These are phyloP conservation scores for Sclerospora graminicola DNA, from an alignment of 352 stramenopile genomes.

Conservation along the genomic window DNA sequence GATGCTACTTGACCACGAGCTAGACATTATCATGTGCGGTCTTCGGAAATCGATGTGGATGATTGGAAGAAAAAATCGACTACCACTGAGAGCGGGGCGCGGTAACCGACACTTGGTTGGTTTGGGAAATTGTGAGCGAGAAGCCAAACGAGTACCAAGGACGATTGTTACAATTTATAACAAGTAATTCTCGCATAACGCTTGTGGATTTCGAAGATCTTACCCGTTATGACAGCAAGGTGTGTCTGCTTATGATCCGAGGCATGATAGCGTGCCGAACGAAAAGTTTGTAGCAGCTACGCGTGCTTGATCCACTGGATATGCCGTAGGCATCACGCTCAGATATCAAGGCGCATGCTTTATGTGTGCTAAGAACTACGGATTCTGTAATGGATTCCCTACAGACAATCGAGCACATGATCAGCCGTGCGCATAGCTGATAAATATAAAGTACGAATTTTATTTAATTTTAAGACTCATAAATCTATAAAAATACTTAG, in stretches of 20 bases:
- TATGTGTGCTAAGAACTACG: constrained; percentile 48
- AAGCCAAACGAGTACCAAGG: constrained; percentile 67
- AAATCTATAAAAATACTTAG: too few relatives aligned
- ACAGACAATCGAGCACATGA: too few relatives aligned
- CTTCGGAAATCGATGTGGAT: constrained; percentile 89
- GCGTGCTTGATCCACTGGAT: constrained; percentile 87
- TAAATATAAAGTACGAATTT: too few relatives aligned
- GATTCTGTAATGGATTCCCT: constrained; percentile 64
- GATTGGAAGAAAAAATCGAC: constrained; percentile 88
- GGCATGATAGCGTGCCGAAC: constrained; percentile 27
- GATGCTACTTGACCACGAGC: constrained; percentile 93
- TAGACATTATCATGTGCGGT: constrained; percentile 93
- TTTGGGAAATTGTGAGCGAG: constrained; percentile 84
- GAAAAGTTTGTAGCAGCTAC: constrained; percentile 58
- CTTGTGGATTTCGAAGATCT: constrained; percentile 61
- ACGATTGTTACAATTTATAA: constrained; percentile 73
- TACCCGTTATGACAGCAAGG: constrained; percentile 68
- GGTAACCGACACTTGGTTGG: constrained; percentile 24
- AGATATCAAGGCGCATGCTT: constrained; percentile 56
- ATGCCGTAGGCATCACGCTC: constrained; percentile 89
- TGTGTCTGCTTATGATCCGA: constrained; percentile 65
- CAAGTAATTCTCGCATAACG: constrained; percentile 65
- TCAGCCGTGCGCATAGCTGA: too few relatives aligned
- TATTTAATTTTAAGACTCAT: too few relatives aligned
- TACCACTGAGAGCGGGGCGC: constrained; percentile 24